Percentiles rank a stretch among this genome's conserved stretches.
phyloP scores from a whole-genome alignment of 1,284 basidiomycete species.

The Cerrena zonata region DNA sequence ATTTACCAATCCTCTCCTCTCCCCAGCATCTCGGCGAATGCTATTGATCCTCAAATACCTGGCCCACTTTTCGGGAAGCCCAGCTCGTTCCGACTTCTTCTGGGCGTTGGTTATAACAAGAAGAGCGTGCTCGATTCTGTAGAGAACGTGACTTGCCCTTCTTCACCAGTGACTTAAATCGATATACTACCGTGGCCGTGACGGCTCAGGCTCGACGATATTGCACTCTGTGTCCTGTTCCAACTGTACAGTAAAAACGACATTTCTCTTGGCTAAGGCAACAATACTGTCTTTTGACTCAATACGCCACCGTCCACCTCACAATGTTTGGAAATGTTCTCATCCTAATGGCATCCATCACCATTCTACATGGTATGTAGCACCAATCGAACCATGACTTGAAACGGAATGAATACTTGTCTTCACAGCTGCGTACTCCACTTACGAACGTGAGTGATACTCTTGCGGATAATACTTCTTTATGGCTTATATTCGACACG shows the following conservation, averaged over 20 bases:
- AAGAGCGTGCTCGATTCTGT: background rate
- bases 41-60: background rate
- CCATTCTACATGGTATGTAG: slow-evolving; percentile 27
- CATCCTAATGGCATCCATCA: slow-evolving; percentile 21
- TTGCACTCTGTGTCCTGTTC: too few relatives aligned
- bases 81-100: background rate
- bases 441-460: slow-evolving; percentile 69
- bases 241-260: too few relatives aligned
- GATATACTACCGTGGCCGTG: too few relatives aligned
- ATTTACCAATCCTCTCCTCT: background rate
- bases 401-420: background rate
- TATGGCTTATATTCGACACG: too few relatives aligned
- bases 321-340: slow-evolving; percentile 27
- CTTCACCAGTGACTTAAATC: too few relatives aligned
- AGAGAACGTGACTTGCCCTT: background rate
- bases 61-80: background rate
- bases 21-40: background rate
- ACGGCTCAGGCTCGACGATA: too few relatives aligned
- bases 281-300: too few relatives aligned
- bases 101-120: background rate
- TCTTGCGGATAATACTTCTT: too few relatives aligned
- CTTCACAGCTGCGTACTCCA: slow-evolving; percentile 43
- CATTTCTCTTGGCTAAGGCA: too few relatives aligned
- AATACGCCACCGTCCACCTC: too few relatives aligned
- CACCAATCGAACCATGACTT: background rate